These are phyloP conservation scores for Termitomyces sp. DNA, from an alignment of 1,284 basidiomycete genomes.

Conservation along the genomic window DNA sequence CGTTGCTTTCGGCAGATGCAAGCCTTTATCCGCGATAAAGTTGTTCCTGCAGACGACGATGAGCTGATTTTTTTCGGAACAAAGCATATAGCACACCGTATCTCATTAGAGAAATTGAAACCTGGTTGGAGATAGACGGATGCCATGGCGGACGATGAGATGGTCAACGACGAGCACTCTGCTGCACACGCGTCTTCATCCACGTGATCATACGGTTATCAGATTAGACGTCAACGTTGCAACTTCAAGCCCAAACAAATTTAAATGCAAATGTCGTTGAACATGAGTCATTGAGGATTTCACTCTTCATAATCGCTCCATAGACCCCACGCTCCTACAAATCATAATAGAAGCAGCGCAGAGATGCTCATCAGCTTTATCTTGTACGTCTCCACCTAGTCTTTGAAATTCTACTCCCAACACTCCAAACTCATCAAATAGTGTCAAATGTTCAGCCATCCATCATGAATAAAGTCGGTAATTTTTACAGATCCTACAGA, in stretches of 20 bases:
- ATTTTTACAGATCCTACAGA: constrained; percentile 85
- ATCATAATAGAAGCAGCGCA: too few relatives aligned
- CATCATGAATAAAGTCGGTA: constrained; percentile 78
- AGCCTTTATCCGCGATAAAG: constrained; percentile 67
- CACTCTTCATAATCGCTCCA: too few relatives aligned
- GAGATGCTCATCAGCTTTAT: too few relatives aligned
- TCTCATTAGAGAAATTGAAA: constrained; percentile 22
- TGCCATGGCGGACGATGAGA: constrained; percentile 6
- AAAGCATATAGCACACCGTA: constrained; percentile 11
- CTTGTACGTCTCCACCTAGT: too few relatives aligned
- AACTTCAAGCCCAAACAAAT: too few relatives aligned
- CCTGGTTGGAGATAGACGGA: constrained; percentile 17
- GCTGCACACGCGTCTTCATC: constrained; percentile 19
- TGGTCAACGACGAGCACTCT: too few relatives aligned
- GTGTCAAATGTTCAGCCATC: neutral
- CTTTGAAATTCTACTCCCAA: too few relatives aligned
- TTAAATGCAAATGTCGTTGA: too few relatives aligned
- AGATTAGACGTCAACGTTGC: constrained; percentile 14
- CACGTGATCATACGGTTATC: constrained; percentile 15
- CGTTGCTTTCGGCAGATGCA: constrained; percentile 77
- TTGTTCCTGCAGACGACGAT: constrained; percentile 55
- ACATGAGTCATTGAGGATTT: too few relatives aligned
- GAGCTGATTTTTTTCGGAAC: neutral
- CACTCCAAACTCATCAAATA: too few relatives aligned
- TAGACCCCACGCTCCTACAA: too few relatives aligned